Evolutionary conservation across 345 rosid genomes (phyloP).

Genomic region (Camelina neglecta): DNA sequence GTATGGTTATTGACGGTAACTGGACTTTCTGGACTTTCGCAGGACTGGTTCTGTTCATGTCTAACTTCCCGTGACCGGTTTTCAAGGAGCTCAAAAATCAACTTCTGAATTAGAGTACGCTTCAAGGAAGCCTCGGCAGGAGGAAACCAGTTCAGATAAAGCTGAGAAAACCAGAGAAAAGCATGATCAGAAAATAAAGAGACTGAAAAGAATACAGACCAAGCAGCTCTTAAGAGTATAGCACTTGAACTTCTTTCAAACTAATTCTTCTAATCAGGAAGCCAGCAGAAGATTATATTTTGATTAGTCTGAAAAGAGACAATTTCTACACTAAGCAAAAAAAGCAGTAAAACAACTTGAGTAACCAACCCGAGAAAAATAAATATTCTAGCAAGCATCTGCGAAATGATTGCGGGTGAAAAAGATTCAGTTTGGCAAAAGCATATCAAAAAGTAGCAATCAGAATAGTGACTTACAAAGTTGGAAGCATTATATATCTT

Average conservation of each 20-base stretch:
- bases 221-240: slow-evolving; percentile 20
- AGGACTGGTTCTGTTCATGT: slow-evolving; percentile 49
- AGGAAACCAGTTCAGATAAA: slow-evolving; percentile 81
- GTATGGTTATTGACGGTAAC: slow-evolving; percentile 35
- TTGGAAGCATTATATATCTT: slow-evolving; percentile 62
- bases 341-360: slow-evolving; percentile 17
- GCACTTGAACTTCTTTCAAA: slow-evolving; percentile 18
- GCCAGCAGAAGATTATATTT: slow-evolving; percentile 4
- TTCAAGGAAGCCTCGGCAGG: slow-evolving; percentile 91
- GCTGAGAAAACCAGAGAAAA: slow-evolving; percentile 56
- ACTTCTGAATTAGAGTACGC: slow-evolving; percentile 81
- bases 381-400: neutral
- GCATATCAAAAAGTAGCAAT: neutral
- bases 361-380: neutral
- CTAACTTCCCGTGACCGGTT: slow-evolving; percentile 51
- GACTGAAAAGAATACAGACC: slow-evolving; percentile 22
- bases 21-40: slow-evolving; percentile 53
- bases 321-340: slow-evolving; percentile 12
- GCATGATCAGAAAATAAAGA: slow-evolving; percentile 29
- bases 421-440: slow-evolving; percentile 19
- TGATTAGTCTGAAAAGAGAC: slow-evolving; percentile 4
- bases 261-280: slow-evolving; percentile 18
- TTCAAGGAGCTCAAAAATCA: slow-evolving; percentile 74
- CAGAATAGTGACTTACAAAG: slow-evolving; percentile 69
- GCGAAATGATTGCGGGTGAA: slow-evolving; percentile 6